Evolutionary conservation across 2,329 filamentous ascomycete species (phyloP), one percentile per base, ranked within the genome.

Genomic region (Rhynchosporium graminicola): DNA sequence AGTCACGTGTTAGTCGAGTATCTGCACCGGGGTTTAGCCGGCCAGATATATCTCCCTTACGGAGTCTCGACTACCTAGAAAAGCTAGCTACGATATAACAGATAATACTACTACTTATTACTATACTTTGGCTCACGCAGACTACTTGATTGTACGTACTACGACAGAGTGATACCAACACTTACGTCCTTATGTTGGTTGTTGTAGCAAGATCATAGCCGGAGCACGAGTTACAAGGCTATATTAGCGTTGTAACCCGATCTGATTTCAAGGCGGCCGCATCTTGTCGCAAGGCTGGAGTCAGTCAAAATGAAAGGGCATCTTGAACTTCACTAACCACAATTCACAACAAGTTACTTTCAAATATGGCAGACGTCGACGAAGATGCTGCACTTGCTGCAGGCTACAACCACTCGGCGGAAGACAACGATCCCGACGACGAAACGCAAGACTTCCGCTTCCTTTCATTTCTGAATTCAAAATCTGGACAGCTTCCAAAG

Each of bases 381-480:
- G 75, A 76, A 47, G 75, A 76, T 40, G 71, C 68, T 8, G 69
- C 71, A n/a, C 59, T 73, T 28, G 65, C 55, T n/a, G 65, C 62
- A 10, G 61, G 68, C 13, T 65, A 69, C 57, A 57, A 63, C 9
- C 66, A 67, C 38, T 46, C 66, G 8, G 70, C 72, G 28, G 76
- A 77, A 46, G 86, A 90, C 61, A 81, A 86, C 54, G 86, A 87
- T 65, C 81, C 87, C 59, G 88, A 88, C 46, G 93, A 97, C 70
- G 90, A 93, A 74, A 85, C 88, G 1, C 92, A 93, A 72, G 94
- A 98, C 77, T 97, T 94, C 76, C 88, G 90, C 67, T 88, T 93
- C 65, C 87, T 87, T 66, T 78, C 79, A 3, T 78, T 82, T 36
- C 76, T 83, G 65, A 80, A 82, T 65, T 74, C 78, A 64, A 83